Conservation (phyloP, 768 basidiomycete species). For the Xerocomus potaroensis region DNA sequence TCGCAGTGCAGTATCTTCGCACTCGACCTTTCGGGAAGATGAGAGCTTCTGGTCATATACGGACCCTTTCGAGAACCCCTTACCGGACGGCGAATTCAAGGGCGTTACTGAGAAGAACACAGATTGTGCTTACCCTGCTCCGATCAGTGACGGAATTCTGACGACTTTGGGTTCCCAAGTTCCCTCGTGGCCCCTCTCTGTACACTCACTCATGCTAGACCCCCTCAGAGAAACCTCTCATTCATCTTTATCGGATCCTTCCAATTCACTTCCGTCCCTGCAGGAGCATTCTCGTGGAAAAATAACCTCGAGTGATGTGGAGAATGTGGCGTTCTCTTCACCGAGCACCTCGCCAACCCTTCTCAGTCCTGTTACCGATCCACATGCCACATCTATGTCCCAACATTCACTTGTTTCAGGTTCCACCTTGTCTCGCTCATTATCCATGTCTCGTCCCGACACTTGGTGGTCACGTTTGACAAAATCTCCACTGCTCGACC, state of each 20-base stretch:
- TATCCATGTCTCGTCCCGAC: conserved; percentile 59
- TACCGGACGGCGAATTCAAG: conserved; percentile 17
- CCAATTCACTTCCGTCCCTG: conserved; percentile 23
- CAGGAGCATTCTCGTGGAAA: conserved; percentile 22
- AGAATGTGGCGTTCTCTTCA: conserved; percentile 20
- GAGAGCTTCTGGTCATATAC: conserved; percentile 35
- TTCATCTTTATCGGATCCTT: conserved; percentile 14
- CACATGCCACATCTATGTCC: conserved; percentile 26
- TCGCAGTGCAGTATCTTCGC: conserved; percentile 5
- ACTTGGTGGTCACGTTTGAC: conserved; percentile 79
- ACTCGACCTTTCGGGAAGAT: conserved; percentile 9
- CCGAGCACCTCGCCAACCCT: conserved; percentile 15
- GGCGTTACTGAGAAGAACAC: conserved; percentile 16
- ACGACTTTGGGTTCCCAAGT: conserved; percentile 10
- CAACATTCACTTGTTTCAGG: conserved; percentile 42
- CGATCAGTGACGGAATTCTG: conserved; percentile 9
- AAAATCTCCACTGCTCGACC: conserved; percentile 60
- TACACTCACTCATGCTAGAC: conserved; percentile 27
- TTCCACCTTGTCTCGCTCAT: conserved; percentile 36
- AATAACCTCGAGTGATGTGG: conserved; percentile 24
- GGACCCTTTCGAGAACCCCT: conserved; percentile 41
- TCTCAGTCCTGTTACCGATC: too few relatives aligned
- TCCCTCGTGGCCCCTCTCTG: conserved; percentile 13
- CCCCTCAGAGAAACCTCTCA: conserved; percentile 33
- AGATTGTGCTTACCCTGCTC: conserved; percentile 14